Percentiles rank a stretch among this genome's conserved stretches.
phyloP scores from a whole-genome alignment of 192 early-diverging fungal species.

The Backusella parvicylindrica region DNA sequence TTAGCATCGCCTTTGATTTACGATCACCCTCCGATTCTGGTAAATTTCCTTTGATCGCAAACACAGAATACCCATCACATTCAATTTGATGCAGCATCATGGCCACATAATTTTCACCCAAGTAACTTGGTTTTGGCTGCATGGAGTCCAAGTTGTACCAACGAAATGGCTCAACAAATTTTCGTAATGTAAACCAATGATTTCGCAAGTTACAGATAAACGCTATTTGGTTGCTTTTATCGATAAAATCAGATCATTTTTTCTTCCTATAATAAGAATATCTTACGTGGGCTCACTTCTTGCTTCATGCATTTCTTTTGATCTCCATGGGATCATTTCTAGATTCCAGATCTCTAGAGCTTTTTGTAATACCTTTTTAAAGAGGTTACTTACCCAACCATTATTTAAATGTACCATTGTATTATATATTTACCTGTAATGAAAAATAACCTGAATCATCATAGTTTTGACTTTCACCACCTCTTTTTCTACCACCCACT shows the following conservation, averaged over 20 bases:
- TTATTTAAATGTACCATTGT: neutral
- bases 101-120: slow-evolving; percentile 69
- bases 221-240: slow-evolving; percentile 44
- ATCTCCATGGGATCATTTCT: slow-evolving; percentile 53
- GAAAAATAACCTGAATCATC: slow-evolving; percentile 73
- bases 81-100: slow-evolving; percentile 49
- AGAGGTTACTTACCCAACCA: neutral
- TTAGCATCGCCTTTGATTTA: slow-evolving; percentile 8
- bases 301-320: slow-evolving; percentile 41
- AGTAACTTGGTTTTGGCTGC: slow-evolving; percentile 44
- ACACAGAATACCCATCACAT: slow-evolving; percentile 34
- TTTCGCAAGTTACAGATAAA: slow-evolving; percentile 72
- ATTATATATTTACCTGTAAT: slow-evolving; percentile 43
- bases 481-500: slow-evolving; percentile 21
- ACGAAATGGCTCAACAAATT: slow-evolving; percentile 60
- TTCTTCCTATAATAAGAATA: neutral
- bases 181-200: slow-evolving; percentile 64
- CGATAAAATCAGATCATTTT: neutral
- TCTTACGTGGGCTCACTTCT: slow-evolving; percentile 53
- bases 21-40: slow-evolving; percentile 12
- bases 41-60: slow-evolving; percentile 22
- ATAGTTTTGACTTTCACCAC: slow-evolving; percentile 46
- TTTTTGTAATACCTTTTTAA: slow-evolving; percentile 44
- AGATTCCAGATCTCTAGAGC: slow-evolving; percentile 57
- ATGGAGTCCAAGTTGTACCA: slow-evolving; percentile 79